Base-by-base conservation (phyloP, 108 stramenopile species). In the Skeletonema costatum region DNA sequence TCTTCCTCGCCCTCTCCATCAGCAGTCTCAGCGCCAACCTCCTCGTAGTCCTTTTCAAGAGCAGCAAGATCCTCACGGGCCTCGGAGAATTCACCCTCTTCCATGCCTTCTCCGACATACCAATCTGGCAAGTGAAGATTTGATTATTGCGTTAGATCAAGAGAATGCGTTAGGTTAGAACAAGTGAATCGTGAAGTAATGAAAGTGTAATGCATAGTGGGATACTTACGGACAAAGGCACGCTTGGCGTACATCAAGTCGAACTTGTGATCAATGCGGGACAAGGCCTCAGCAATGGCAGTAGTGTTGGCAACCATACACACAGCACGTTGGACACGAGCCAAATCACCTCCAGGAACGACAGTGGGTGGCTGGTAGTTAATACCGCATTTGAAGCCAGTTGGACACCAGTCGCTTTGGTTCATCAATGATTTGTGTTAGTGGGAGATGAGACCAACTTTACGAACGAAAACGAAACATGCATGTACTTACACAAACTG, bases 231-330 rank as follows among this genome's bases (percentile, higher is more conserved):
- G 65, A 99, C 98, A 78, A 99, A 99, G 73, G 99, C 98, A 88
- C 99, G 98, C 97, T 99, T 99, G 92, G 98, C 97, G 85, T 99
- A 99, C 99, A 99, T 99, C 67, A 98, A 95, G 87, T 99, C 99
- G 90, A 99, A 99, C 96, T 99, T 94, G 97, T 98, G 98, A 78
- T 99, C 98, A 68, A 99, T 99, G 84, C 98, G 97, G 29, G 92
- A 92, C 32, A 98, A 88, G 29, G 97, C 98, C 89, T 98, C 98
- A 64, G 96, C 98, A 84, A 99, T 98, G 79, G 98, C 98, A 51
- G 98, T 99, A 74, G 98, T 99, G 94, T 99, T 99, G 87, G 98
- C 97, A 77, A 99, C 97, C 99, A 99, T 99, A 86, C 98, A 98
- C 44, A 98, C 97, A 44, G 98, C 97, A 72, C 99, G 97, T 88